Base-by-base conservation (phyloP, 75 land plant genomes). In the Adiantum capillusveneris region DNA sequence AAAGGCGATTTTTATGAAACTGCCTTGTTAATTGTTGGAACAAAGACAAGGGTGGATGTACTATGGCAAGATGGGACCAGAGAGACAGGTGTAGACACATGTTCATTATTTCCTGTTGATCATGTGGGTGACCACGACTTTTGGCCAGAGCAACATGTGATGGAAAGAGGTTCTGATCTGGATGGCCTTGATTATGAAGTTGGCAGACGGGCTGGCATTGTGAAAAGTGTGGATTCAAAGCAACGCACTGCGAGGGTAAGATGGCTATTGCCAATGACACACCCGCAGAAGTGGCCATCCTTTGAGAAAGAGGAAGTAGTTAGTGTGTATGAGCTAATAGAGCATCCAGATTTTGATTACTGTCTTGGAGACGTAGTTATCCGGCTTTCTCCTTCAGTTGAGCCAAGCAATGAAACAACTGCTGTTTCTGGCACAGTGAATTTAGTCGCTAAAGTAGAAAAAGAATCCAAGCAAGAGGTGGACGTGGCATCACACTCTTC, bases 361-460 rank as follows among this genome's bases (percentile, higher is more conserved):
- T 86, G 85, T 62, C 71, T 86, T 68, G 99, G 99, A 31, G 96
- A 95, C 75, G 83, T 84, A 39, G 99, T 95, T 44, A 84, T 95
- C 42, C 66, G 99, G 18, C 65, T 95, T 43, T 67, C 96, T 6
- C 28, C 55, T 53, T 49, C 25, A 30, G 41, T 18, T 19, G 16
- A 11, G 2, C 31, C 19, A 27, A 12, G 26, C 7, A 25, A 53
- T 24, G 29, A 53, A 49, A 14, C 18, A 21, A 2, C 18, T 19
- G 50, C 90, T 18, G 71, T 63, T 44, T 63, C 81, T 30, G 60
- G 48, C 52, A 26, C 72, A 53, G 26, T 24, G 29, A 60, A 62
- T 17, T 25, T 45, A 43, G 41, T 26, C 19, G 27, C 17, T 7
- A 29, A 9, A 39, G 75, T 20, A 6, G 30, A 14, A 14, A 43